Evolutionary conservation across 768 basidiomycete genomes (phyloP).

Genomic region (Rhodotorula taiwanensis): DNA sequence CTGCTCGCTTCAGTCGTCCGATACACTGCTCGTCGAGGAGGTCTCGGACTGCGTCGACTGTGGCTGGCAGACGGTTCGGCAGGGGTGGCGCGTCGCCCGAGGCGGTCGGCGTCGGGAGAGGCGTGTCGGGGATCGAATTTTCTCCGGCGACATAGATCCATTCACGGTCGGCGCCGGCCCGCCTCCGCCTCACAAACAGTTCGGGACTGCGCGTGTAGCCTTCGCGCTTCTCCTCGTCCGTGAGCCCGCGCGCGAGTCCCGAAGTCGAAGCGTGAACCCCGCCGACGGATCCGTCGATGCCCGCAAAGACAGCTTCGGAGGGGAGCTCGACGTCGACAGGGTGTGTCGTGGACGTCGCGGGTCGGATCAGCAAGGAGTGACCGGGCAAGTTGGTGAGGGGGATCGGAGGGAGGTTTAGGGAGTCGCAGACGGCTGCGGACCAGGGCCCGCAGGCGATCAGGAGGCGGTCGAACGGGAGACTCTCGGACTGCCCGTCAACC

Average conservation of each 20-base stretch:
- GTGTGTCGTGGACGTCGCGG: neutral
- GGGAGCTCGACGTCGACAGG: slow-evolving; percentile 1
- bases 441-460: slow-evolving; percentile 47
- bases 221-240: slow-evolving; percentile 11
- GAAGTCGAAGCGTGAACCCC: slow-evolving; percentile 27
- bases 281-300: slow-evolving; percentile 15
- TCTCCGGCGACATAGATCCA: slow-evolving; percentile 31
- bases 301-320: slow-evolving; percentile 26
- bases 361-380: slow-evolving; percentile 31
- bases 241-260: slow-evolving; percentile 12
- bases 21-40: slow-evolving; percentile 17
- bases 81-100: neutral
- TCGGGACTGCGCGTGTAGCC: slow-evolving; percentile 29
- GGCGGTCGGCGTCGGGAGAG: too few relatives aligned
- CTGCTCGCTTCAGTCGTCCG: slow-evolving; percentile 16
- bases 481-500: too few relatives aligned
- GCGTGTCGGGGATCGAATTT: slow-evolving; percentile 30
- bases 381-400: slow-evolving; percentile 31
- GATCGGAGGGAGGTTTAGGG: slow-evolving; percentile 11
- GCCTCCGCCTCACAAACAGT: slow-evolving; percentile 10
- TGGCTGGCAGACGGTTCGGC: slow-evolving; percentile 16
- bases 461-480: slow-evolving; percentile 43
- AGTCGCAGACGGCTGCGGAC: slow-evolving; percentile 40
- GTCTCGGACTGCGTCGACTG: slow-evolving; percentile 20
- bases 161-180: neutral